Percentiles rank a stretch among this genome's conserved stretches.
Conservation (phyloP, 176 grass and related monocot species). For the Eleusine indica region DNA sequence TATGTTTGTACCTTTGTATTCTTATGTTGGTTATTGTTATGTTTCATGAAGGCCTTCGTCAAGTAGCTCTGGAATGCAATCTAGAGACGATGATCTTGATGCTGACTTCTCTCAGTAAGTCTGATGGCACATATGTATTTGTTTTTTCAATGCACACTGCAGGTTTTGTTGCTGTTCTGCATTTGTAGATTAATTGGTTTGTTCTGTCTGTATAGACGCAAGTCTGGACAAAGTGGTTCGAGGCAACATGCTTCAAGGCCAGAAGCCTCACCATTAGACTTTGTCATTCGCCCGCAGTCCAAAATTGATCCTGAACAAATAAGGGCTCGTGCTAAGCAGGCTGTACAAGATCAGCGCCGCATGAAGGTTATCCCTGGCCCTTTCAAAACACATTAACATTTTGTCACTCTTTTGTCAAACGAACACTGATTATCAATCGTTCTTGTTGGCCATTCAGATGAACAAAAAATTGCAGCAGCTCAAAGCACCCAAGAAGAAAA, state of each 20-base stretch:
- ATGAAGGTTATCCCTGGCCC: constrained; percentile 53
- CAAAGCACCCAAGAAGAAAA: constrained; percentile 91
- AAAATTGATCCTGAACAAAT: constrained; percentile 86
- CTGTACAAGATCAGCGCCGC: constrained; percentile 69
- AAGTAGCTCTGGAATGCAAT: constrained; percentile 69
- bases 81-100: constrained; percentile 87
- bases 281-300: constrained; percentile 83
- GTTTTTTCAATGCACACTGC: neutral
- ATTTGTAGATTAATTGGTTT: constrained; percentile 10
- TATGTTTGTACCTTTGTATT: constrained; percentile 19
- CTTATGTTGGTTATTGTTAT: constrained; percentile 24
- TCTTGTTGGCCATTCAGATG: constrained; percentile 60
- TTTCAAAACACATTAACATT: neutral
- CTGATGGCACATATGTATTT: neutral
- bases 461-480: constrained; percentile 93
- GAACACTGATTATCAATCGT: neutral
- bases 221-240: constrained; percentile 60
- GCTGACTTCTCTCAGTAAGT: constrained; percentile 92
- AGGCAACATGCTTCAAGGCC: constrained; percentile 87
- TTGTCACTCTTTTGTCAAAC: neutral
- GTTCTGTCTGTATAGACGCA: constrained; percentile 42
- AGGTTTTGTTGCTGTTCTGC: neutral
- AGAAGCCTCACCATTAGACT: constrained; percentile 94
- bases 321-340: constrained; percentile 81
- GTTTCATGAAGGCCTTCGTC: constrained; percentile 56